These are phyloP conservation scores for Leishmania tropica DNA, from an alignment of 208 protist species.

Conservation along the genomic window DNA sequence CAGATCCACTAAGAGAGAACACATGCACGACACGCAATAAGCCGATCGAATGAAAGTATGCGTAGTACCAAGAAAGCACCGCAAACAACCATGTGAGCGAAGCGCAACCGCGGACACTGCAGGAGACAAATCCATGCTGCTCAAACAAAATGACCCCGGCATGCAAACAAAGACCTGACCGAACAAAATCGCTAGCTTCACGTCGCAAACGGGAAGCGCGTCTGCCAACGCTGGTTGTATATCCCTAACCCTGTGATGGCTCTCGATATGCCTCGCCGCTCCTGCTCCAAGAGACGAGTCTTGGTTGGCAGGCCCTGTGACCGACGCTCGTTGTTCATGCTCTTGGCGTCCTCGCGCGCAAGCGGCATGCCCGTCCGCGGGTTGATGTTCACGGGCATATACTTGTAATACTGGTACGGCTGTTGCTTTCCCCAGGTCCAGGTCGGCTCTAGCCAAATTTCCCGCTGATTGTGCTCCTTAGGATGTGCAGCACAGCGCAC, in stretches of 20 bases:
- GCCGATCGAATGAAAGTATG: background rate
- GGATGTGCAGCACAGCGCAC: conserved; percentile 78
- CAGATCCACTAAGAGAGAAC: background rate
- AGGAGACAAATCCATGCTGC: background rate
- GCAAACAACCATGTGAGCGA: background rate
- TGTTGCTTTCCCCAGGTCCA: conserved; percentile 90
- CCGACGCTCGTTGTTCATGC: conserved; percentile 89
- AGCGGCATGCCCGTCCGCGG: conserved; percentile 74
- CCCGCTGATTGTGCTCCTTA: conserved; percentile 73
- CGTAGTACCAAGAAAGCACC: background rate
- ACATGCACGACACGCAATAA: background rate
- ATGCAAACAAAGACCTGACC: background rate
- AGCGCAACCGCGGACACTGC: background rate
- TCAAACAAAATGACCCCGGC: background rate
- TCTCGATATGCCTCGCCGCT: conserved; percentile 73
- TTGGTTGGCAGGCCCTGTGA: conserved; percentile 76
- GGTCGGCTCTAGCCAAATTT: conserved; percentile 85
- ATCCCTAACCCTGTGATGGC: conserved; percentile 67
- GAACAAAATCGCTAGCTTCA: conserved; percentile 19
- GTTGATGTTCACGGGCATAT: conserved; percentile 76
- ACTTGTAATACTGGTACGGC: conserved; percentile 86
- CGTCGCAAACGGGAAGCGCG: conserved; percentile 78
- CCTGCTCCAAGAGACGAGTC: conserved; percentile 60
- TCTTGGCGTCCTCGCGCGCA: conserved; percentile 76
- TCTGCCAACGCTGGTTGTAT: conserved; percentile 82